Conservation (phyloP, 352 stramenopile species). For the Phytophthora europaea region DNA sequence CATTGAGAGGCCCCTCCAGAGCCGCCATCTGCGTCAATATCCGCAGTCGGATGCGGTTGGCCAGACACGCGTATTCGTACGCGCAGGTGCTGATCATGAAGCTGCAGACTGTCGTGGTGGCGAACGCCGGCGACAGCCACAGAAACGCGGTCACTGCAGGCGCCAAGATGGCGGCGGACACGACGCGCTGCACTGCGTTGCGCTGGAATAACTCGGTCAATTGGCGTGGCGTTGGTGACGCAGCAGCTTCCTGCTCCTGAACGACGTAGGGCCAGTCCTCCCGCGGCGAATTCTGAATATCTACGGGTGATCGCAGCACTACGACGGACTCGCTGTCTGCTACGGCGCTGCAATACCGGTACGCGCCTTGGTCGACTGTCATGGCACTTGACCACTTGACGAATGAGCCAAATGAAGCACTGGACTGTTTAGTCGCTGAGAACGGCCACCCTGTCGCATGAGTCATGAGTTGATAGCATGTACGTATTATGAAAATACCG, state of each 20-base stretch:
- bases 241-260: conserved; percentile 1
- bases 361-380: conserved; percentile 3
- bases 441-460: not conserved
- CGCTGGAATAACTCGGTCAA: conserved; percentile 42
- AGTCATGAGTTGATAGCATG: too few species aligned
- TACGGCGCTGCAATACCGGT: not conserved
- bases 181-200: conserved; percentile 70
- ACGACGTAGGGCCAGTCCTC: conserved; percentile 20
- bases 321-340: not conserved
- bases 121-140: conserved; percentile 70
- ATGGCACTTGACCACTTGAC: conserved; percentile 16
- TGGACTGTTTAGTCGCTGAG: not conserved
- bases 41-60: conserved; percentile 68
- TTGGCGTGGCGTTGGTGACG: not conserved
- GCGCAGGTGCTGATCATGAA: conserved; percentile 65
- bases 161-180: conserved; percentile 66
- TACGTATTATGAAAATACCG: too few species aligned
- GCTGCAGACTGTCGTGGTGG: conserved; percentile 68
- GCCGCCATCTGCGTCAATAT: conserved; percentile 46
- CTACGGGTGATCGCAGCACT: not conserved
- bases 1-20: conserved; percentile 25
- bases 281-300: conserved; percentile 18
- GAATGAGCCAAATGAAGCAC: conserved; percentile 11
- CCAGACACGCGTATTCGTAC: conserved; percentile 81
- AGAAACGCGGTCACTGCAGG: conserved; percentile 73